Evolutionary conservation across 495 filamentous ascomycete genomes (phyloP).

Genomic region (Lepidopterella palustris): DNA sequence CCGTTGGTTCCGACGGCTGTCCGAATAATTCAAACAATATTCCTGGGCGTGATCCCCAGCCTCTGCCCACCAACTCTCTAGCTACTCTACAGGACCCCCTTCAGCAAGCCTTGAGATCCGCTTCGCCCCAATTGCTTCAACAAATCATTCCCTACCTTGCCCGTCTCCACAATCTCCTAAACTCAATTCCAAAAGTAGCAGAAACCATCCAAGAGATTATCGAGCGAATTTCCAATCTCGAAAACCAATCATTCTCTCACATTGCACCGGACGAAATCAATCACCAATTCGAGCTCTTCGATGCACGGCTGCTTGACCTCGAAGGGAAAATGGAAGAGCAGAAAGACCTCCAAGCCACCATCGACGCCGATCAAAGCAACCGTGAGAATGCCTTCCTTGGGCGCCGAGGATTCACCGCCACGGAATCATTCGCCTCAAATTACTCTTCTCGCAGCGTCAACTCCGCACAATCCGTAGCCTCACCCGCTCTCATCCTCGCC

Average conservation of each 20-base stretch:
- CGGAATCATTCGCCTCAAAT: constrained; percentile 31
- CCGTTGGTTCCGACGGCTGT: background rate
- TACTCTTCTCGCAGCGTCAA: constrained; percentile 21
- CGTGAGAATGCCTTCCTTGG: constrained; percentile 2
- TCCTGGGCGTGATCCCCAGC: background rate
- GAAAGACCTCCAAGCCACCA: constrained; percentile 42
- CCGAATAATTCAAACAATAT: constrained; percentile 9
- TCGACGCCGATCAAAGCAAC: constrained; percentile 38
- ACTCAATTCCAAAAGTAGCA: constrained; percentile 25
- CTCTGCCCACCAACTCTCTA: constrained; percentile 8
- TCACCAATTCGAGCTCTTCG: constrained; percentile 51
- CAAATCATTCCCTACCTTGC: constrained; percentile 23
- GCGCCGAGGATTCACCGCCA: constrained; percentile 6
- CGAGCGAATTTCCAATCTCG: constrained; percentile 52
- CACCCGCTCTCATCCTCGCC: constrained; percentile 32
- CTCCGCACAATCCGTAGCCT: constrained; percentile 22
- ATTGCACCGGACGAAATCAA: constrained; percentile 52
- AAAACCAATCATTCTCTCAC: constrained; percentile 54
- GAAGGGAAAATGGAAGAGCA: constrained; percentile 56
- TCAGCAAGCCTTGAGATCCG: constrained; percentile 12
- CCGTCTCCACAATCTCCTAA: constrained; percentile 29
- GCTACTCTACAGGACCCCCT: constrained; percentile 13
- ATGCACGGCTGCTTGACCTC: constrained; percentile 53
- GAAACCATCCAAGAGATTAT: constrained; percentile 44
- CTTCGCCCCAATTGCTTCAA: constrained; percentile 20